Percentiles rank a stretch among this genome's conserved stretches.
Conservation (phyloP, 2,329 filamentous ascomycete genomes). For the Aspergillus pseudoterreus region DNA sequence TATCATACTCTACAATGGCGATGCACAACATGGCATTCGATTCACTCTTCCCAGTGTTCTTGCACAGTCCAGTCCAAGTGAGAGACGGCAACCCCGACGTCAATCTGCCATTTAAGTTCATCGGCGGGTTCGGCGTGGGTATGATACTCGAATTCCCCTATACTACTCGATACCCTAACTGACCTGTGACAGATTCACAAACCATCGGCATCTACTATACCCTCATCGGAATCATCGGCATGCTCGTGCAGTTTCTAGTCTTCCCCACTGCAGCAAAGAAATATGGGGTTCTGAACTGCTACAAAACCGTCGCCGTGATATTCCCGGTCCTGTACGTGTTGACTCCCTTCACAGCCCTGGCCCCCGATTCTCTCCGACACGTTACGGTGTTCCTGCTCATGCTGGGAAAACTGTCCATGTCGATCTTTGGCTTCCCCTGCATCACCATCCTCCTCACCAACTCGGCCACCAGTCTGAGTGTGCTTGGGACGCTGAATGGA, state of each 20-base stretch:
- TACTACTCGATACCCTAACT: background rate
- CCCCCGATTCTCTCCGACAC: slow-evolving; percentile 53
- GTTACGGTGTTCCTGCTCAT: slow-evolving; percentile 63
- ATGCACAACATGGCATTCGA: slow-evolving; percentile 82
- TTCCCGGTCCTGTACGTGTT: slow-evolving; percentile 75
- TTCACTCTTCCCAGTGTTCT: slow-evolving; percentile 81
- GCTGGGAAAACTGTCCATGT: slow-evolving; percentile 67
- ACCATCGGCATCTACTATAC: slow-evolving; percentile 84
- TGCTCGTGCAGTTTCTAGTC: slow-evolving; percentile 78
- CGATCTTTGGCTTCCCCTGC: slow-evolving; percentile 85
- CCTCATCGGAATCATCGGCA: slow-evolving; percentile 72
- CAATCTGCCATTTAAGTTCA: slow-evolving; percentile 73
- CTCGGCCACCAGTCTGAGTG: slow-evolving; percentile 67
- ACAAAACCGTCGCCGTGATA: slow-evolving; percentile 61
- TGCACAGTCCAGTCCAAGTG: slow-evolving; percentile 66
- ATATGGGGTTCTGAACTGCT: slow-evolving; percentile 71
- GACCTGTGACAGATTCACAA: slow-evolving; percentile 53
- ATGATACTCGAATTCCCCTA: background rate
- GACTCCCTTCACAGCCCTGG: slow-evolving; percentile 75
- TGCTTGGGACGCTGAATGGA: slow-evolving; percentile 87
- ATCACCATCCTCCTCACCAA: slow-evolving; percentile 89
- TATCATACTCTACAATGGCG: slow-evolving; percentile 75
- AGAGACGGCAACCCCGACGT: slow-evolving; percentile 54
- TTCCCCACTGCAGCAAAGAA: slow-evolving; percentile 72
- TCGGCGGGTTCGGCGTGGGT: slow-evolving; percentile 71